Conservation (phyloP, 257 asterid genomes). For the Fraxinus americana region DNA sequence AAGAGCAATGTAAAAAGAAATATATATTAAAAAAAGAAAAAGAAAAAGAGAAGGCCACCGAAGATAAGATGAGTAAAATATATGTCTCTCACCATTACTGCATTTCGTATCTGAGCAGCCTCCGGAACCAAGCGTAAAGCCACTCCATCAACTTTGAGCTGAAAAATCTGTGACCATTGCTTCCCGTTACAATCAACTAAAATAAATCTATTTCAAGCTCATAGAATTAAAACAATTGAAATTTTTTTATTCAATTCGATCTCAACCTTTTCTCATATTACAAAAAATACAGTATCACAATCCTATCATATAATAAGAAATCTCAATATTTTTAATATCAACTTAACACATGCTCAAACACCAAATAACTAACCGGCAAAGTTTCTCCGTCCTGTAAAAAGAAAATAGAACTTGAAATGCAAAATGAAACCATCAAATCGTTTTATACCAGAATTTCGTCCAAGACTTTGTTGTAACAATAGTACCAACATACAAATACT, state of each 20-base stretch:
- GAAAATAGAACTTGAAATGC: neutral
- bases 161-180: slow-evolving; percentile 65
- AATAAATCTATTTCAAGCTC: neutral
- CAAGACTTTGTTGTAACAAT: neutral
- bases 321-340: neutral
- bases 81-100: slow-evolving; percentile 60
- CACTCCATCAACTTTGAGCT: slow-evolving; percentile 86
- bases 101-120: slow-evolving; percentile 82
- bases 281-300: neutral
- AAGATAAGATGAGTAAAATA: neutral
- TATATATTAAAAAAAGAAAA: neutral
- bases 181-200: slow-evolving; percentile 27
- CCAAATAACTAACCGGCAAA: neutral
- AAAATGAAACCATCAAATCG: neutral
- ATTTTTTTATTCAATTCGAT: neutral
- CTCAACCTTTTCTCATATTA: neutral
- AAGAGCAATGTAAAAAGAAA: slow-evolving; percentile 5
- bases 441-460: neutral
- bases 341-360: neutral
- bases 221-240: slow-evolving; percentile 1
- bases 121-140: slow-evolving; percentile 91
- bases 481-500: neutral
- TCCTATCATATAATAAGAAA: neutral
- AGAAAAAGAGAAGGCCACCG: neutral
- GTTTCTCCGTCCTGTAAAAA: neutral